Conservation (phyloP, 768 basidiomycete species). For the Mycena chlorophos region DNA sequence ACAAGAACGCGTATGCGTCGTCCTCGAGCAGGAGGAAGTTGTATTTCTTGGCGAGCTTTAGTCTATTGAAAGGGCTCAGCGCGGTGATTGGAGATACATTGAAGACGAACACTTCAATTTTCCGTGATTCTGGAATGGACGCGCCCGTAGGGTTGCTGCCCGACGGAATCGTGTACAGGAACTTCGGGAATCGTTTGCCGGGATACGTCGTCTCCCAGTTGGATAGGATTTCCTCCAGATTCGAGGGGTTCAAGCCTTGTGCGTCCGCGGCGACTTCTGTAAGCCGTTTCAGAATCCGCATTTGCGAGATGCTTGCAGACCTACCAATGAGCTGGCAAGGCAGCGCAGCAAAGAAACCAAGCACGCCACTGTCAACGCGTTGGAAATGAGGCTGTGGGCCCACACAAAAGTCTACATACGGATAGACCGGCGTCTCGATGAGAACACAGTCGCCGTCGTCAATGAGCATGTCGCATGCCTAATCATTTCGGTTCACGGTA, state of each 20-base stretch:
- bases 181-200: conserved; percentile 56
- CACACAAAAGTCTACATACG: conserved; percentile 14
- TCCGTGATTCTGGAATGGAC: conserved; percentile 18
- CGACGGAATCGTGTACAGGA: conserved; percentile 64
- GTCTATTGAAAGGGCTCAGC: too few relatives aligned
- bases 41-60: conserved; percentile 58
- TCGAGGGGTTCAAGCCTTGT: conserved; percentile 50
- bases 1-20: conserved; percentile 22
- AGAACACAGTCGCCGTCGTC: conserved; percentile 49
- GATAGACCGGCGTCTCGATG: conserved; percentile 45
- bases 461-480: conserved; percentile 40
- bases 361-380: conserved; percentile 18
- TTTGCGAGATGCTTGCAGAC: neutral
- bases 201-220: conserved; percentile 50
- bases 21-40: conserved; percentile 55
- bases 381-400: too few relatives aligned
- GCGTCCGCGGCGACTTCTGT: conserved; percentile 62
- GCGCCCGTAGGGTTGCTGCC: conserved; percentile 36
- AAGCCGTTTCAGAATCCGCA: neutral
- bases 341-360: conserved; percentile 17
- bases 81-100: too few relatives aligned
- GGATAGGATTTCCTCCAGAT: conserved; percentile 47
- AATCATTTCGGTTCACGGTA: too few relatives aligned
- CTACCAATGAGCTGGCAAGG: conserved; percentile 28
- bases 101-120: conserved; percentile 16